Base-by-base conservation (phyloP, 495 filamentous ascomycete genomes). In the Aspergillus taichungensis region DNA sequence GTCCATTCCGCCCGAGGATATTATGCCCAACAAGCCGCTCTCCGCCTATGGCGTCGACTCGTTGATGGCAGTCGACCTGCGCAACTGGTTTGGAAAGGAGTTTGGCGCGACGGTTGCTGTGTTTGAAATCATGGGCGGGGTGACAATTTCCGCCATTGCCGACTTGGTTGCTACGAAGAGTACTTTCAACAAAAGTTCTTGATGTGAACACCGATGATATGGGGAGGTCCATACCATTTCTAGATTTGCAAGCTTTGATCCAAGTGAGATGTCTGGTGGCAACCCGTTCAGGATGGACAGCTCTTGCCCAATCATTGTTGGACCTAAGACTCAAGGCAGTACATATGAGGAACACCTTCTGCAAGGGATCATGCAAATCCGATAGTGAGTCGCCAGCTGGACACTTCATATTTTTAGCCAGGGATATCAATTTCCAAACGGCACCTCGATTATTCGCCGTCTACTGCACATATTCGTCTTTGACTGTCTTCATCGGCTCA, bases 51-150 rank as follows among this genome's bases (percentile, higher is more conserved):
- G 76, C 1, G 59, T 80, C 3, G 78, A 81, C 50, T 75, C 68
- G 0, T 56, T 80, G 6, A 59, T 75, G 43, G 77, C 75, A 5
- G 67, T 80, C 12, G 77, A 81, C 54, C 35, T 79, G 8, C 64
- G 77, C 0, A 75, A 71, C 43, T 78, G 68, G 66, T 63, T 76
- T n/a, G 47, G 55, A 0, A 52, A 49, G 30, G 66, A 70, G 43
- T 58, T 69, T 24, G 55, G 52, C 30, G 62, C 55, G 9, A 54
- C 54, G 13, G 47, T 72, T 8, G 50, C 61, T n/a, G 56, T 73
- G 2, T 74, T 74, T 56, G 67, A 71, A 10, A 64, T 75, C 30
- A 54, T 73, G 42, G 43, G 49, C 13, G 42, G 39, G 12, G 12
- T 31, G 6, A 38, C 45, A 0, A 35, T 52, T 33, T 29, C 27